A percentile compares a stretch with the other conserved stretches of the same genome.
Evolutionary conservation across 345 rosid genomes (phyloP).

Genomic region (Atalantia buxifolia): DNA sequence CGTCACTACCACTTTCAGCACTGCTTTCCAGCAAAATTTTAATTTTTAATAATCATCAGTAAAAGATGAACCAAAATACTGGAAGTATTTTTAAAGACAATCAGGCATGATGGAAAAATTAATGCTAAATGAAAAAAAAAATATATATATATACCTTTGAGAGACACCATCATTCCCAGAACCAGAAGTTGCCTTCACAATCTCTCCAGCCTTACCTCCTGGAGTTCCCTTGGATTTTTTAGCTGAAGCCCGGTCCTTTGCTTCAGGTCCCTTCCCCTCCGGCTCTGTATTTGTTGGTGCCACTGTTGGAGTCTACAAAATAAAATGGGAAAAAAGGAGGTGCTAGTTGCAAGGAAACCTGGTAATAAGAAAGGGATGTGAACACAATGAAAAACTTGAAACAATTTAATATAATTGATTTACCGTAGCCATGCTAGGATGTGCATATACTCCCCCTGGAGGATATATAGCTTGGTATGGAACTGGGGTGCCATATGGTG

Average conservation of each 20-base stretch:
- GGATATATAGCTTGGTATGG: conserved; percentile 94
- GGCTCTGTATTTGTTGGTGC: conserved; percentile 43
- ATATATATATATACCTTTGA: conserved; percentile 50
- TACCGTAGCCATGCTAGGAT: conserved; percentile 83
- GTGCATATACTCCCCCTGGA: conserved; percentile 85
- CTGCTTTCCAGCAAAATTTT: conserved; percentile 38
- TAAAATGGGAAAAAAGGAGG: background rate
- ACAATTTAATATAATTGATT: background rate
- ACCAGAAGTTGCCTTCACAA: conserved; percentile 64
- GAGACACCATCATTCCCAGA: conserved; percentile 87
- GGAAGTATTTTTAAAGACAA: background rate
- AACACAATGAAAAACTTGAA: background rate
- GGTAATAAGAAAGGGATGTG: background rate
- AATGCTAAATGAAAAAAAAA: background rate
- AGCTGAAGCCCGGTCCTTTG: conserved; percentile 53
- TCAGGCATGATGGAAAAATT: background rate
- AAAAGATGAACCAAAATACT: background rate
- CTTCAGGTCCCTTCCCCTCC: conserved; percentile 48
- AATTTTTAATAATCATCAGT: conserved; percentile 10
- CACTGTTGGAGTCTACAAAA: conserved; percentile 49
- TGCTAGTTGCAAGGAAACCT: background rate
- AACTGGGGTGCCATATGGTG: conserved; percentile 90
- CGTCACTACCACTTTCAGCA: conserved; percentile 86
- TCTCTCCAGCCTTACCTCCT: conserved; percentile 60
- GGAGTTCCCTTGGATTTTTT: conserved; percentile 64